phyloP scores from a whole-genome alignment of 176 grass and related monocot genomes.

The Poa annua region DNA sequence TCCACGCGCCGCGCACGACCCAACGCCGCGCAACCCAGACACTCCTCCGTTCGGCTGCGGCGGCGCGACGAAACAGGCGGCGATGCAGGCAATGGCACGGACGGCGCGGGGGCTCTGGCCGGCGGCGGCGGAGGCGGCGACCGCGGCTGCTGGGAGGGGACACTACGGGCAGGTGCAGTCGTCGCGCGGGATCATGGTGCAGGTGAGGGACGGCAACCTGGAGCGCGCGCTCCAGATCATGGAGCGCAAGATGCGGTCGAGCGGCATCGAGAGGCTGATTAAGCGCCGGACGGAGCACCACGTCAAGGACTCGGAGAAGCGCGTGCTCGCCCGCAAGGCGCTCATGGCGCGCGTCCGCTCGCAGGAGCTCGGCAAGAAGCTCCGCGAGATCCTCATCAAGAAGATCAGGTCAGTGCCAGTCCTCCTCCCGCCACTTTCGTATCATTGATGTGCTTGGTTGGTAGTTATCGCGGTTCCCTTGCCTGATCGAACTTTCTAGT shows the following conservation, averaged over 20 bases:
- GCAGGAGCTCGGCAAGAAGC: constrained; percentile 83
- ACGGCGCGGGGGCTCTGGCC: constrained; percentile 20
- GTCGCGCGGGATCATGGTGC: constrained; percentile 72
- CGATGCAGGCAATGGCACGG: constrained; percentile 46
- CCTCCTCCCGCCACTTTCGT: neutral
- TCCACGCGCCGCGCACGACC: neutral
- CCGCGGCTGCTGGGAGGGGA: neutral
- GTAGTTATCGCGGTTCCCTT: neutral
- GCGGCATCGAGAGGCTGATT: constrained; percentile 91
- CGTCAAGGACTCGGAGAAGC: constrained; percentile 96
- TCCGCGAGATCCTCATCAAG: constrained; percentile 80
- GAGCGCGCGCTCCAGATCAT: constrained; percentile 72
- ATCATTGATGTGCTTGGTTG: constrained; percentile 8
- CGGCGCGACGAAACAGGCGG: constrained; percentile 21
- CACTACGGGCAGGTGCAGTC: constrained; percentile 34
- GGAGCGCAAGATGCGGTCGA: constrained; percentile 78
- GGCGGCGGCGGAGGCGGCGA: neutral
- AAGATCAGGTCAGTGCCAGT: constrained; percentile 77
- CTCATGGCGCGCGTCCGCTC: constrained; percentile 79
- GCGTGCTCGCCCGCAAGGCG: constrained; percentile 84
- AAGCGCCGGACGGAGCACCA: constrained; percentile 58
- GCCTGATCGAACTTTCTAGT: neutral
- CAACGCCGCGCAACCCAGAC: neutral
- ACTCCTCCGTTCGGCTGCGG: constrained; percentile 29
- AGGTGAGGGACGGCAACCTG: constrained; percentile 84